Evolutionary conservation across 768 basidiomycete species (phyloP), one percentile per base, ranked within the genome.

Genomic region (Boletus sensibilis): DNA sequence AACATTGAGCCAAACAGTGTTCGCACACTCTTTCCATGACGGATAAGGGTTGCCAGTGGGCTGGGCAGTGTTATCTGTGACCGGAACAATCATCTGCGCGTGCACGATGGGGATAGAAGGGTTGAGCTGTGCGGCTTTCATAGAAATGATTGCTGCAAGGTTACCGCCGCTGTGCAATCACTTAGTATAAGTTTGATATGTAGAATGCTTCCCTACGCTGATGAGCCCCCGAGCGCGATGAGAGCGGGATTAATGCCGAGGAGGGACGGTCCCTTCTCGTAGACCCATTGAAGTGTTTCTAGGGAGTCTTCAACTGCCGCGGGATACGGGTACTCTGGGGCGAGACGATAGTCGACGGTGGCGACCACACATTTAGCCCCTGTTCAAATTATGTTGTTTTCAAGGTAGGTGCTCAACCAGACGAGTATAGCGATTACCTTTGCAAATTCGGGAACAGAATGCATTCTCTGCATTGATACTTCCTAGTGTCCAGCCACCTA

Each of bases 401-500:
- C 48, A 18, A 57, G 41, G 34, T 37, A 33, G 31, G 12, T 29
- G 25, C 20, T 34, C 27, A 14, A 37, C 18, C 12, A 44, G 6
- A 29, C 34, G 9, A 40, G 11, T 21, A 35, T n/a, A 33, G 21
- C 25, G 10, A 39, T 49, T 35, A 68, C 68, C 70, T 65, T 57
- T 65, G 57, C 70, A 70, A 42, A 68, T 35, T 46, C 68, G 53
- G 21, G 68, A 72, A 37, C 79, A 77, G 63, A 91, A 87, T 14
- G 82, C 74, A 37, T 80, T 82, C 62, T 87, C 87, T 25, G 81
- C 78, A 35, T 60, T 64, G 59, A 88, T 88, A 52, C 76, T 83
- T 0, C 89, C 89, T 2, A 90, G 74, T 0, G 87, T 88, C 89
- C 89, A 90, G 34, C 89, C 89, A 40, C 89, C 88, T 86, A 61